Conservation (phyloP, 345 rosid species). For the Gossypium raimondii region DNA sequence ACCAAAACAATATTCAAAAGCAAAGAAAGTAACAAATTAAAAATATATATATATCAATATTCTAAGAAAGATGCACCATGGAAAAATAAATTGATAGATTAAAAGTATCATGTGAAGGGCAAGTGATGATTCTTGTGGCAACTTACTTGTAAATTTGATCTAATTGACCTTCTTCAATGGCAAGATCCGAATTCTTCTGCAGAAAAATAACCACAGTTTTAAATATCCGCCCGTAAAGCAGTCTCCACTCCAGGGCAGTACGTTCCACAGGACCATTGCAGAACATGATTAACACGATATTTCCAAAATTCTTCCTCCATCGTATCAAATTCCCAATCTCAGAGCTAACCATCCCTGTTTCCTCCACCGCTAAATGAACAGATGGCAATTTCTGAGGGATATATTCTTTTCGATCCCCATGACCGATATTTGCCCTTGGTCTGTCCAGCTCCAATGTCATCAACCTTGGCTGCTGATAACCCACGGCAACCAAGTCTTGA, state of each 20-base stretch:
- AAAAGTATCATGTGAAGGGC: slow-evolving; percentile 6
- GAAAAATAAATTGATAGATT: background rate
- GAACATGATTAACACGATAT: slow-evolving; percentile 90
- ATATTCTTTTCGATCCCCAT: slow-evolving; percentile 88
- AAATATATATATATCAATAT: background rate
- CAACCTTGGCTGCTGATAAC: slow-evolving; percentile 93
- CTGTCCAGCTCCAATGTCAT: slow-evolving; percentile 91
- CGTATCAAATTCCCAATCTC: slow-evolving; percentile 89
- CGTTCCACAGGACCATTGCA: slow-evolving; percentile 90
- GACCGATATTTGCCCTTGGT: slow-evolving; percentile 73
- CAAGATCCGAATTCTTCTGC: slow-evolving; percentile 72
- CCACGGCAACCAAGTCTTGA: slow-evolving; percentile 89
- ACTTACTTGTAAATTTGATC: slow-evolving; percentile 85
- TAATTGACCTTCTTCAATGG: slow-evolving; percentile 67
- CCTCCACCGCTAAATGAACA: slow-evolving; percentile 95
- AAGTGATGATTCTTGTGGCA: slow-evolving; percentile 9
- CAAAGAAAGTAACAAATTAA: background rate
- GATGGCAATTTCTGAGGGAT: slow-evolving; percentile 84
- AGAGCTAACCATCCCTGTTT: slow-evolving; percentile 77
- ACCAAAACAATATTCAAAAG: background rate
- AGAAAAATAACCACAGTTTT: slow-evolving; percentile 82
- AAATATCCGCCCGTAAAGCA: slow-evolving; percentile 91
- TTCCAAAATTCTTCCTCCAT: slow-evolving; percentile 96
- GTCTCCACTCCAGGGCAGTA: slow-evolving; percentile 95
- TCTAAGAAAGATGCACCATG: slow-evolving; percentile 3